Evolutionary conservation across 306 rosid species (phyloP).

Genomic region (Cucurbita moschata): DNA sequence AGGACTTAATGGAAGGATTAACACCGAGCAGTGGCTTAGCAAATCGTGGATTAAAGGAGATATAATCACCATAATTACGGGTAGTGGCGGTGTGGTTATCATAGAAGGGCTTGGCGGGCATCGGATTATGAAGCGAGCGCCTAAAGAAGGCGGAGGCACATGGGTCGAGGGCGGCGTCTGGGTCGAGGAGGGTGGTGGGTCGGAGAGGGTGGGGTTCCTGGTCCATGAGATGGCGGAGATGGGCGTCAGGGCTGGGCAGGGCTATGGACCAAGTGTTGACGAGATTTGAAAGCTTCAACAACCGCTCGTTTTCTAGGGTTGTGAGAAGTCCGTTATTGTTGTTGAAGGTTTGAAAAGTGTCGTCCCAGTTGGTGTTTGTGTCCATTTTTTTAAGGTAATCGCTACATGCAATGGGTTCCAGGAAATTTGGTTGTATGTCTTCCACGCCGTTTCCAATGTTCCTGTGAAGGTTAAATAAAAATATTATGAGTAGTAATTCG

Average conservation of each 20-base stretch:
- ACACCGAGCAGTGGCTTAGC: slow-evolving; percentile 37
- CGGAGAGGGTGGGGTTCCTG: background rate
- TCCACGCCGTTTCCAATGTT: slow-evolving; percentile 42
- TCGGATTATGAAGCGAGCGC: slow-evolving; percentile 15
- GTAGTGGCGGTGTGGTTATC: slow-evolving; percentile 4
- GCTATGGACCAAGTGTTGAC: slow-evolving; percentile 87
- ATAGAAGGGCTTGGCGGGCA: too few species aligned
- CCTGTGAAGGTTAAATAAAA: slow-evolving; percentile 7
- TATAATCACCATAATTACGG: slow-evolving; percentile 48
- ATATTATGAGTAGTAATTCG: background rate
- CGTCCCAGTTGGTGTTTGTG: slow-evolving; percentile 30
- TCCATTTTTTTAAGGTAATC: slow-evolving; percentile 76
- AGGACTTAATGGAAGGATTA: slow-evolving; percentile 27
- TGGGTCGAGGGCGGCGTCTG: background rate
- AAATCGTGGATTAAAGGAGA: slow-evolving; percentile 39
- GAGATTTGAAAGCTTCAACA: slow-evolving; percentile 50
- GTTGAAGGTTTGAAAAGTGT: slow-evolving; percentile 20
- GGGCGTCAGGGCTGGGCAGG: slow-evolving; percentile 46
- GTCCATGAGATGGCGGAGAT: slow-evolving; percentile 3
- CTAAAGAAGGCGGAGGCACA: slow-evolving; percentile 7
- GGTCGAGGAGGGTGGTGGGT: background rate
- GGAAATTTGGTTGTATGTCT: slow-evolving; percentile 49
- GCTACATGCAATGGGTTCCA: slow-evolving; percentile 61
- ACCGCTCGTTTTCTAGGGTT: slow-evolving; percentile 34
- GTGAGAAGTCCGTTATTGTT: slow-evolving; percentile 23